Evolutionary conservation across 2,329 filamentous ascomycete genomes (phyloP).

Genomic region (Aspergillus puulaauensis): DNA sequence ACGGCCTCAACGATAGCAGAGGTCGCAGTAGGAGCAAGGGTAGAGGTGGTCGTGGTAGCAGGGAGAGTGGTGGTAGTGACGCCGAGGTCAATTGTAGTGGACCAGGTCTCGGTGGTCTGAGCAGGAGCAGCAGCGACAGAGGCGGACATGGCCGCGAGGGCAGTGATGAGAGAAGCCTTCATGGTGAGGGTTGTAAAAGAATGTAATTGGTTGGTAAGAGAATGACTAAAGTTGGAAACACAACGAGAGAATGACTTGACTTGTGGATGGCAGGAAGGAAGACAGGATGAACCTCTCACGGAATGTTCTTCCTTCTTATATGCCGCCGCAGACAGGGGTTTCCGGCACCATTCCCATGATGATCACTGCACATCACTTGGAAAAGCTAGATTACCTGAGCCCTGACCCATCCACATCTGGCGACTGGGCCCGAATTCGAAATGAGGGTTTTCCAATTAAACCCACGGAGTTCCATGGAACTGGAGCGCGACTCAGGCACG

Average conservation of each 20-base stretch:
- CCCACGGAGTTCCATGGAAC: neutral
- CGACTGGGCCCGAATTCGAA: too few relatives aligned
- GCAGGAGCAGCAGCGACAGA: slow-evolving; percentile 24
- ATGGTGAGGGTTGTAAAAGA: slow-evolving; percentile 19
- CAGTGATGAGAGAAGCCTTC: slow-evolving; percentile 26
- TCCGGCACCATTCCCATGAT: neutral
- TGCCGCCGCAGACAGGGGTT: slow-evolving; percentile 1
- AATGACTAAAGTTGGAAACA: slow-evolving; percentile 21
- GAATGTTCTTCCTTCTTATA: slow-evolving; percentile 12
- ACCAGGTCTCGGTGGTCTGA: slow-evolving; percentile 11
- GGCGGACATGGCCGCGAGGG: slow-evolving; percentile 24
- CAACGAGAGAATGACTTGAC: slow-evolving; percentile 14
- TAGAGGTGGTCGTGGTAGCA: slow-evolving; percentile 3
- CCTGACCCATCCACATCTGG: too few relatives aligned
- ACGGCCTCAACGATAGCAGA: neutral
- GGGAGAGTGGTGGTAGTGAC: slow-evolving; percentile 2
- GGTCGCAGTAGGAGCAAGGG: too few relatives aligned
- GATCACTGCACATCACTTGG: neutral
- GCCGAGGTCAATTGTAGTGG: slow-evolving; percentile 14
- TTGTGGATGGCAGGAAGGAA: slow-evolving; percentile 10
- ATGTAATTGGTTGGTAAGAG: slow-evolving; percentile 15
- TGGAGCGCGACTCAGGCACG: neutral
- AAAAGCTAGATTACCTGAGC: too few relatives aligned
- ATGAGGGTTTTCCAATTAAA: neutral
- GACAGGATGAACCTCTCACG: neutral